Base-by-base conservation (phyloP, 208 protist species). In the Porcisia hertigi region DNA sequence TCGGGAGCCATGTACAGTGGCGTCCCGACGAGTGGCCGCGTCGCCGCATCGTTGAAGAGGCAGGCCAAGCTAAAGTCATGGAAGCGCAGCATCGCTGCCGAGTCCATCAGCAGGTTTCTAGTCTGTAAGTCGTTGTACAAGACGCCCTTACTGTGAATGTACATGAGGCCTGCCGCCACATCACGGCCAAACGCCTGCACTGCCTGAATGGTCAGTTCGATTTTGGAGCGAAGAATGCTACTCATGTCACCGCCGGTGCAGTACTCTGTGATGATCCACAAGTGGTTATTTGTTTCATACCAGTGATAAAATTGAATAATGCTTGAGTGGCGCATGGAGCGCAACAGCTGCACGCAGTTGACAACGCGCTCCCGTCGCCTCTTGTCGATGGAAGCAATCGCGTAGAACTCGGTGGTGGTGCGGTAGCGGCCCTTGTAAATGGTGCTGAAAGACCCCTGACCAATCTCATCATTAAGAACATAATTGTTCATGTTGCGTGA, bases 261-360 rank as follows among this genome's bases (percentile, higher is more conserved):
- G 62, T 94, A 94, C 80, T 99, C 97, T 2, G 97, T 89, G 73
- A 99, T 98, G n/a, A 98, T 82, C 98, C 98, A 99, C 53, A 98
- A 75, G 75, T 99, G 98, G 83, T 99, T 98, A 63, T 87, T 93
- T 55, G 98, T 98, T 77, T 99, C 98, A 80, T 98, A 98, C 97
- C 98, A 99, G 75, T 98, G 94, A 82, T 94, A 82, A 65, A 99
- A 98, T 55, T 94, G 80, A 20, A 99, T 88, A 14, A 98, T 80
- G 74, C 96, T 97, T 36, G 85, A 82, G 84, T 98, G 92, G 41
- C 80, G 70, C 39, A 97, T 77, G 9, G 80, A 78, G 70, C 93
- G 89, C 49, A 98, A 86, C 34, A 95, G 88, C 62, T 89, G 86
- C 47, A 98, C 94, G 67, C 91, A 91, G 81, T 94, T 97, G 4